Conservation (phyloP, 257 asterid species). For the Rauvolfia tetraphylla region DNA sequence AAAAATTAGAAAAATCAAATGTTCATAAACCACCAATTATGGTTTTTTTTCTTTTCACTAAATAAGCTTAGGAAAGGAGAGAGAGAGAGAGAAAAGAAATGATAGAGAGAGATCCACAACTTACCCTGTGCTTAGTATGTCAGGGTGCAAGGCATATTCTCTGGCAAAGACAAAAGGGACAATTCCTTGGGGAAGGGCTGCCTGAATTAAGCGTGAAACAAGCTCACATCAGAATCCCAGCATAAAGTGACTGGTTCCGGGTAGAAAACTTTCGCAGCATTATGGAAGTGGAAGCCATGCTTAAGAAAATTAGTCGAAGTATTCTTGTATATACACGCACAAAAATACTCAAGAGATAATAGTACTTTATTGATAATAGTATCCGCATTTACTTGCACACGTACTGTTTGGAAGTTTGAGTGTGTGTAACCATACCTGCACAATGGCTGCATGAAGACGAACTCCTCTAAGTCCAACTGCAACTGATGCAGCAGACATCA, state of each 20-base stretch:
- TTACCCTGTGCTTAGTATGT: conserved; percentile 68
- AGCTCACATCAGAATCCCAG: neutral
- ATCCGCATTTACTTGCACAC: too few relatives aligned
- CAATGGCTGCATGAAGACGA: conserved; percentile 56
- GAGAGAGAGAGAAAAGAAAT: neutral
- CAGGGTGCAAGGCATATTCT: conserved; percentile 64
- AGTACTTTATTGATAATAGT: too few relatives aligned
- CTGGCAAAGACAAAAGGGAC: too few relatives aligned
- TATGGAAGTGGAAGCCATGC: too few relatives aligned
- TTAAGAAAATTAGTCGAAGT: too few relatives aligned
- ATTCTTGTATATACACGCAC: too few relatives aligned
- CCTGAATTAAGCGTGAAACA: conserved; percentile 35
- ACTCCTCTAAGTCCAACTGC: conserved; percentile 48
- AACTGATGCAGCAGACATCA: conserved; percentile 65
- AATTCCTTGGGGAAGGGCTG: conserved; percentile 69
- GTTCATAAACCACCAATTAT: too few relatives aligned
- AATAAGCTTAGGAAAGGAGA: too few relatives aligned
- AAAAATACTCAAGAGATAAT: too few relatives aligned
- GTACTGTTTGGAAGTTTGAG: too few relatives aligned
- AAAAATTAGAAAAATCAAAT: conserved; percentile 20
- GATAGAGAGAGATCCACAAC: neutral
- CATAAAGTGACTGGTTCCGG: too few relatives aligned
- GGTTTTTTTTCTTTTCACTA: neutral
- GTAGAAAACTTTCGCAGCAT: too few relatives aligned
- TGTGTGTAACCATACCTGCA: conserved; percentile 49